These are phyloP conservation scores for Panicum virgatum DNA, from an alignment of 202 grass and related monocot species.

Conservation along the genomic window DNA sequence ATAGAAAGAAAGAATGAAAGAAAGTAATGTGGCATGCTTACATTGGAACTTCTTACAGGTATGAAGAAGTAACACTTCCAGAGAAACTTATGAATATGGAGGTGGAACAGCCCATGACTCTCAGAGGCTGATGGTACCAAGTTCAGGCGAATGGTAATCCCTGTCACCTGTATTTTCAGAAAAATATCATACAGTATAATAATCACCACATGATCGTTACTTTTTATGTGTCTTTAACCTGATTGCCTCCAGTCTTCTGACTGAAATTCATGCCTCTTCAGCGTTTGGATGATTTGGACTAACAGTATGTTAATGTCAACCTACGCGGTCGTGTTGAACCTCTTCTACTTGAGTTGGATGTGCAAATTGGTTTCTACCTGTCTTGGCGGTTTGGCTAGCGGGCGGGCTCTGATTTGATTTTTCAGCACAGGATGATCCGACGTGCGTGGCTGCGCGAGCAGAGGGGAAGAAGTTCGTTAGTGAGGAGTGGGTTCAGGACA, in stretches of 20 bases:
- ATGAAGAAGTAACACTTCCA: constrained; percentile 78
- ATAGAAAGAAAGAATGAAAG: not conserved
- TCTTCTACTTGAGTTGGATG: constrained; percentile 63
- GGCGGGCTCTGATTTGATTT: not conserved
- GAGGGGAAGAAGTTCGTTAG: constrained; percentile 70
- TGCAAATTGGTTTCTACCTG: not conserved
- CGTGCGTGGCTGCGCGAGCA: constrained; percentile 63
- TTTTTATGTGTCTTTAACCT: constrained; percentile 28
- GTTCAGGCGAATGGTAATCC: constrained; percentile 65
- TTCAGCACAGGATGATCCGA: constrained; percentile 55
- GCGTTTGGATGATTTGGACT: constrained; percentile 81
- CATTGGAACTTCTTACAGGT: constrained; percentile 50
- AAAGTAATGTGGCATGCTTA: not conserved
- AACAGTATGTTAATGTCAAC: constrained; percentile 78
- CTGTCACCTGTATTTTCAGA: constrained; percentile 27
- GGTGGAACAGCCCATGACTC: constrained; percentile 59
- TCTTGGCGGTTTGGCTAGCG: not conserved
- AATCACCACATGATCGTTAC: not conserved
- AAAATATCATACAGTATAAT: not conserved
- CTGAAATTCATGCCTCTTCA: constrained; percentile 39
- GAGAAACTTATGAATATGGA: constrained; percentile 55
- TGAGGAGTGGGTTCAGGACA: constrained; percentile 74
- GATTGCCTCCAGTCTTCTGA: constrained; percentile 22
- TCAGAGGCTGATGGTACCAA: constrained; percentile 44
- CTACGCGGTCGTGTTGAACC: constrained; percentile 61